Base-by-base conservation (phyloP, 805 yeast species). In the Metschnikowia gelsemii region DNA sequence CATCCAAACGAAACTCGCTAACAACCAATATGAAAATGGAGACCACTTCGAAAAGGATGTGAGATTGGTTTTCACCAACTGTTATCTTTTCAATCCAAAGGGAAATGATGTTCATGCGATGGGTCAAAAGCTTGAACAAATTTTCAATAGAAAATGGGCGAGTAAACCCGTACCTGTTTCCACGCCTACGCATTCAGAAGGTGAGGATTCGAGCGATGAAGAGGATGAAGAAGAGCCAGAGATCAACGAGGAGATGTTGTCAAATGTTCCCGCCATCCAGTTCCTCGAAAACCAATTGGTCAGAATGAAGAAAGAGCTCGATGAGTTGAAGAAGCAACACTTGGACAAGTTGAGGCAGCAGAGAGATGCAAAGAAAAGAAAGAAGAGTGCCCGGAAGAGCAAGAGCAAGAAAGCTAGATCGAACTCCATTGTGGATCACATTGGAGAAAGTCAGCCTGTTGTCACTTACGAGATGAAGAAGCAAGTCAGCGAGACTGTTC, bases 391-490 rank as follows among this genome's bases (percentile, higher is more conserved):
- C 47, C 65, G 61, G 54, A 54, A 64, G 13, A 68, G 68, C 56
- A 70, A 67, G 49, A 36, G 35, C 20, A 43, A 42, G 46, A 43
- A 40, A 33, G 55, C 57, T 14, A 38, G 46, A 30, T 51, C 51
- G 47, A 31, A 51, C 56, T 56, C 58, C 45, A 57, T 55, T 51
- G 56, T 62, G 43, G 57, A 54, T 38, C 48, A 40, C 30, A 47
- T 60, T 23, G 45, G 51, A 43, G 65, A 46, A 17, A 51, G 52
- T 44, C 60, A 54, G 38, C 69, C 70, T 9, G 63, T 61, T 40
- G 88, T 91, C 39, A 87, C 96, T 0, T 93, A 87, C 60, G 98
- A 90, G 58, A 91, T 91, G 98, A 93, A 93, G 76, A 87, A 87
- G 60, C 93, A 88, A 61, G 82, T 93, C 44, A 80, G 89, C 42